Base-by-base conservation (phyloP, 495 filamentous ascomycete species). In the Penicillium pulvis region DNA sequence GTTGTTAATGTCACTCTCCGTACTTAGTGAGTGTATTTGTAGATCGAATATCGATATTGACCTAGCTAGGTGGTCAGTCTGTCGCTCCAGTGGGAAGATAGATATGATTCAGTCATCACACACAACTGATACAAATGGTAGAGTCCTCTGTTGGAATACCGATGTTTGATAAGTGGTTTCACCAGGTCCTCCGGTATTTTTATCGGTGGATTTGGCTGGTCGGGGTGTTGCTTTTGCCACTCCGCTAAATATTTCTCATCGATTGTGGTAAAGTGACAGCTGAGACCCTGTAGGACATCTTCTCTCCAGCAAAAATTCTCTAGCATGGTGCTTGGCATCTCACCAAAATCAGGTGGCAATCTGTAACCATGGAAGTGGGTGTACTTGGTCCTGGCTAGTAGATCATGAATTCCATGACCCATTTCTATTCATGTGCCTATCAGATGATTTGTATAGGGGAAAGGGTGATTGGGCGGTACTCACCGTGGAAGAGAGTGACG, bases 321-420 rank as follows among this genome's bases (percentile, higher is more conserved):
- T 5, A 47, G 19, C 20, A 47, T 10, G 44, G 11, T 16, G 19
- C 44, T 47, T 6, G 44, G 44, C 44, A 47, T 47, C 19, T 47
- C 44, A 12, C 44, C 44, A 47, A 47, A 47, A 12, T 47, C 44
- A 26, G 44, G 44, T 1, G 44, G 44, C 26, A 47, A n/a, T 26
- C 44, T 47, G 10, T 47, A 47, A 2, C 44, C 44, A 47, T 47
- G 44, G 20, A 47, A 47, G 20, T n/a, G 44, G 5, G 19, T 14
- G 44, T 47, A 47, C 16, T 47, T 47, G 6, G 44, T 26, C 14
- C n/a, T 23, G 3, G 44, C 44, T 26, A 47, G 44, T 4, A 47
- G 44, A n/a, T 47, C 44, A 10, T 47, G 44, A 2, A 47, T 47
- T 3, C 44, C 44, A 47, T 47, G 44, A 16, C 44, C 44, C 44